These are phyloP conservation scores for Phascolomyces articulosus DNA, from an alignment of 371 early-diverging fungal genomes.

Conservation along the genomic window DNA sequence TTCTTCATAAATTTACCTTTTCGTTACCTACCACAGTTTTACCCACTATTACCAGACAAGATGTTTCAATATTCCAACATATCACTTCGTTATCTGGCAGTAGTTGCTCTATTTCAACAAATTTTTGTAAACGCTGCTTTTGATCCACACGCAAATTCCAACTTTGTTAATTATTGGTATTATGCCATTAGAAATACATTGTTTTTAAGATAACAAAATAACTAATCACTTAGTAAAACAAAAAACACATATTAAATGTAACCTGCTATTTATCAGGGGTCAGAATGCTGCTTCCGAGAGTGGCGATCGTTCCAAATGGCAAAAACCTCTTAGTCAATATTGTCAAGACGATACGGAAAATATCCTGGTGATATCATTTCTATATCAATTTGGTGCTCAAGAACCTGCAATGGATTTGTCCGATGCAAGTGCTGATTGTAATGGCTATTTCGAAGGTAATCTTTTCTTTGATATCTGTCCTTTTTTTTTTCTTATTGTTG, in stretches of 20 bases:
- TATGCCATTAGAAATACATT: too few species aligned
- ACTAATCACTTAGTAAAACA: too few species aligned
- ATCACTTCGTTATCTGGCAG: too few species aligned
- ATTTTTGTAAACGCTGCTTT: too few species aligned
- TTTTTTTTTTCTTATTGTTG: too few species aligned
- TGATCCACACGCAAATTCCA: not conserved
- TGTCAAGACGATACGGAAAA: constrained; percentile 57
- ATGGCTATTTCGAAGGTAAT: constrained; percentile 46
- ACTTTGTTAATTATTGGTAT: not conserved
- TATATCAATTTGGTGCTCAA: constrained; percentile 56
- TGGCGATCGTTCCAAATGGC: constrained; percentile 7
- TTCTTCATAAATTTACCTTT: too few species aligned
- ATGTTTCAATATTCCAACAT: too few species aligned
- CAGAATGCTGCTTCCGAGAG: constrained; percentile 8
- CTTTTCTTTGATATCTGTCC: not conserved
- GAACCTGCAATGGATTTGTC: constrained; percentile 51
- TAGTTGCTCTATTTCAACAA: not conserved
- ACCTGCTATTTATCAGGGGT: not conserved
- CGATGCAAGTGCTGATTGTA: constrained; percentile 63
- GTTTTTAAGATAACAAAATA: too few species aligned
- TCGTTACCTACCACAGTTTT: too few species aligned
- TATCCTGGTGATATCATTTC: constrained; percentile 63
- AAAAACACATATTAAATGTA: too few species aligned
- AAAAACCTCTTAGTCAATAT: constrained; percentile 56
- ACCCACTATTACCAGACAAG: too few species aligned